A percentile compares a stretch with the other conserved stretches of the same genome.
These are phyloP conservation scores for Diophrys appendiculata DNA, from an alignment of 73 alveolate species.

Conservation along the genomic window DNA sequence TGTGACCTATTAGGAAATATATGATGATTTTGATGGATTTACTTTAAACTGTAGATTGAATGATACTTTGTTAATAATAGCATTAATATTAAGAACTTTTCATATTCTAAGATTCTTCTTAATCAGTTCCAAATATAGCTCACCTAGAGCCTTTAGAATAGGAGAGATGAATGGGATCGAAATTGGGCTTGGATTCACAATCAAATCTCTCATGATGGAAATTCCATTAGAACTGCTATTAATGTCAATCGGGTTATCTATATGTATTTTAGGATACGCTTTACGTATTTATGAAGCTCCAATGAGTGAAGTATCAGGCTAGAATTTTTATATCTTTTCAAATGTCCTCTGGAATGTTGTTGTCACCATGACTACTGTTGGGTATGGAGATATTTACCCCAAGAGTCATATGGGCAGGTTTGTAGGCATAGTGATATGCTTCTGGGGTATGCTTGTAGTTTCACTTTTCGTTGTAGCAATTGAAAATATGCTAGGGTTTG, in stretches of 20 bases:
- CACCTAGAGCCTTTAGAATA: constrained; percentile 24
- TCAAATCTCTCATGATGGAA: constrained; percentile 66
- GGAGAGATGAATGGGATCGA: constrained; percentile 25
- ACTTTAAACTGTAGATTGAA: constrained; percentile 11
- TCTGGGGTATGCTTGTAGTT: constrained; percentile 95
- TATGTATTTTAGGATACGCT: constrained; percentile 53
- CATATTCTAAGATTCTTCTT: background rate
- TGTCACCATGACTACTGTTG: constrained; percentile 92
- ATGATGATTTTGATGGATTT: too few species aligned
- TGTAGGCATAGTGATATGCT: constrained; percentile 84
- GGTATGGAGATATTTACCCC: constrained; percentile 97
- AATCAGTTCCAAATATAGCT: constrained; percentile 5
- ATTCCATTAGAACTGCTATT: constrained; percentile 56
- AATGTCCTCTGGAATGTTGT: constrained; percentile 94
- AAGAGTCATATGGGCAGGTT: constrained; percentile 92
- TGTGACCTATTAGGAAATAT: too few species aligned
- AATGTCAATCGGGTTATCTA: constrained; percentile 41
- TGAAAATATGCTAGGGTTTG: constrained; percentile 50
- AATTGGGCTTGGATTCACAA: constrained; percentile 44
- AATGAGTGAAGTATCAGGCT: constrained; percentile 34
- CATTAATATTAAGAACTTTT: constrained; percentile 15
- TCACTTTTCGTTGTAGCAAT: constrained; percentile 90
- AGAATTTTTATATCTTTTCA: constrained; percentile 15
- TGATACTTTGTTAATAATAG: constrained; percentile 8
- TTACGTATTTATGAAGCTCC: constrained; percentile 64